Conservation (phyloP, 163 green algal genomes). For the Scenedesmus sp. region DNA sequence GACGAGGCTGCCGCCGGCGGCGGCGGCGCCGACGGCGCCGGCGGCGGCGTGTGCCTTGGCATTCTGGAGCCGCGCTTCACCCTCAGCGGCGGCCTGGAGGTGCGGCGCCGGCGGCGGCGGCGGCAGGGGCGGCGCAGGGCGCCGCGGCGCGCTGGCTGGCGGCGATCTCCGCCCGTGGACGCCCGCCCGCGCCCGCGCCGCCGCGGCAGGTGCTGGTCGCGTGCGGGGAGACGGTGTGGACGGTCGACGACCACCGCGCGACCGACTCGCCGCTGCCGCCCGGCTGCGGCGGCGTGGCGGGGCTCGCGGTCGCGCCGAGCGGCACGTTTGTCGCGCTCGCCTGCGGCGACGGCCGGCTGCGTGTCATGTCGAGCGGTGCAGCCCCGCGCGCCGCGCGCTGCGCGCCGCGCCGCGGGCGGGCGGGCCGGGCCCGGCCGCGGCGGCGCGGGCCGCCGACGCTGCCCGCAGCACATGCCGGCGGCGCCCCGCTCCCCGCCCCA, state of each 20-base stretch:
- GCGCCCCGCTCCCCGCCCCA: too few relatives aligned
- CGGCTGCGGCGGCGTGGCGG: conserved; percentile 42
- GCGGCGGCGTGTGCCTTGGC: conserved; percentile 41
- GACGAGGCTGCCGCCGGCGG: not conserved
- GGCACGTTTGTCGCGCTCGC: conserved; percentile 79
- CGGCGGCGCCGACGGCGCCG: conserved; percentile 24
- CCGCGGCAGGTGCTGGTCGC: conserved; percentile 62
- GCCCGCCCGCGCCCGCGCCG: not conserved
- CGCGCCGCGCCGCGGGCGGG: conserved; percentile 52
- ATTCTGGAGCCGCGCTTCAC: conserved; percentile 67
- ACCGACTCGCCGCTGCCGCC: conserved; percentile 44
- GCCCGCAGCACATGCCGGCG: too few relatives aligned
- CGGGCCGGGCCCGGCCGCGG: too few relatives aligned
- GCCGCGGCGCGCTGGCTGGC: not conserved
- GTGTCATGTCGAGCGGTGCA: conserved; percentile 67
- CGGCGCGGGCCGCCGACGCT: too few relatives aligned
- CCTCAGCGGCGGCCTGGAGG: conserved; percentile 74
- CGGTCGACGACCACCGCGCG: conserved; percentile 67
- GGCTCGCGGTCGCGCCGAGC: conserved; percentile 74
- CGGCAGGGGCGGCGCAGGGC: not conserved
- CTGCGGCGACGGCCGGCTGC: conserved; percentile 65
- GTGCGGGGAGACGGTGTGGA: conserved; percentile 53
- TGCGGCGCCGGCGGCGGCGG: conserved; percentile 38
- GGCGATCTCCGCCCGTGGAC: not conserved
- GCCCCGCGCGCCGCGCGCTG: too few relatives aligned